phyloP scores from a whole-genome alignment of 306 rosid genomes.

The Cicer yamashitae region DNA sequence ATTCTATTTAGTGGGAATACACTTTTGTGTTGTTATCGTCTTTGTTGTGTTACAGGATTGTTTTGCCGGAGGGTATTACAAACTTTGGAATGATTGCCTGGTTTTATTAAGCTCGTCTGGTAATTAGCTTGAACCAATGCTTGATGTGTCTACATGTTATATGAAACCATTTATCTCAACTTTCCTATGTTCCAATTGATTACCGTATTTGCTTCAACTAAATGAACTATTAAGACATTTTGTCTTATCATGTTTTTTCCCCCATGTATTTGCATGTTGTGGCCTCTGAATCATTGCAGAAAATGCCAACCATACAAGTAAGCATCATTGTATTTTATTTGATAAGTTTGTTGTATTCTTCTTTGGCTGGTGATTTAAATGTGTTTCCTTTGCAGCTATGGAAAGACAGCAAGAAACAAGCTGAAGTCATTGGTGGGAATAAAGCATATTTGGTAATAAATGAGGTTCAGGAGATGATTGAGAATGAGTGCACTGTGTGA shows the following conservation, averaged over 20 bases:
- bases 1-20: not conserved
- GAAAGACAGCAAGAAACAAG: conserved; percentile 75
- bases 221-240: conserved; percentile 6
- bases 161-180: conserved; percentile 19
- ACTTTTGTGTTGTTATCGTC: not conserved
- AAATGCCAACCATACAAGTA: conserved; percentile 98
- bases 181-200: conserved; percentile 15
- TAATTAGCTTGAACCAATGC: not conserved
- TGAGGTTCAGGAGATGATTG: conserved; percentile 80
- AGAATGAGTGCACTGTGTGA: conserved; percentile 50
- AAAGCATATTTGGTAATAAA: conserved; percentile 70
- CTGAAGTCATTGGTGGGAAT: conserved; percentile 81
- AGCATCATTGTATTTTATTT: conserved; percentile 33
- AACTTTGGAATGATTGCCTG: not conserved
- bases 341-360: conserved; percentile 29
- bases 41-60: conserved; percentile 16
- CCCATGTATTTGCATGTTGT: conserved; percentile 42
- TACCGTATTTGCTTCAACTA: conserved; percentile 43
- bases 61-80: not conserved
- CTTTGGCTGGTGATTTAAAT: not conserved
- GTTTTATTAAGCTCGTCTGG: not conserved
- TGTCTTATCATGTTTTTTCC: conserved; percentile 32
- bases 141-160: not conserved
- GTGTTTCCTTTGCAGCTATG: conserved; percentile 67
- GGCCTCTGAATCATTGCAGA: conserved; percentile 60